Evolutionary conservation across 2,329 filamentous ascomycete genomes (phyloP), one percentile per base, ranked within the genome.

Genomic region (Aspergillus brunneoviolaceus): DNA sequence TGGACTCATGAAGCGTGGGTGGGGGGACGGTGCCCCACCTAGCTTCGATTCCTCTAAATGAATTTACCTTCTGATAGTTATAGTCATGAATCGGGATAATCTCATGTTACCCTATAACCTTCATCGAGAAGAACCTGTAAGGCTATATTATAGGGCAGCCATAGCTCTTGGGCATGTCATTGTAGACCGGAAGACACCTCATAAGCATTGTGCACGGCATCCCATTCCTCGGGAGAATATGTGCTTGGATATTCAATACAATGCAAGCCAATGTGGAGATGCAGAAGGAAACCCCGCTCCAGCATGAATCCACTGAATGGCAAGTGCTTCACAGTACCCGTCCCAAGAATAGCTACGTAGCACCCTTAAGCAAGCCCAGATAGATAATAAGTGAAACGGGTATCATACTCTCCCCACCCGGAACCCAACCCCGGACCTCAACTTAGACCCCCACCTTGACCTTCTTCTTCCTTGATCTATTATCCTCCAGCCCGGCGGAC

Each of bases 1-100:
- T 84, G 48, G 84, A 85, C 72, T 78, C 78, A 69, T 81, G 75
- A 72, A 69, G 64, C 63, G 63, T 59, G 57, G 57, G 57, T 60
- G 60, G 65, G 19, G 14, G 4, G 16, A 11, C 10, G 19, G 27
- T 39, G 39, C 39, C 39, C 0, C 39, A 45, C 16, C 39, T 45
- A 9, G 39, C 39, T 19, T 19, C 16, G 39, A 45, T 10, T 45
- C 39, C 39, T 16, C 51, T 55, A 55, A 25, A 47, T 55, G 25
- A 42, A 31, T 48, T 45, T 45, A 45, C 39, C 27, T 31, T 54
- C 59, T 47, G 42, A 53, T 48, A 53, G 39, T 55, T 62, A 58
- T 58, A 62, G 49, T 52, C 60, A 49, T 16, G 35, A 62, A 49
- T 35, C 60, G 53, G 51, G 49, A 60, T 60, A 57, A 57, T 60